Conservation (phyloP, 2,329 filamentous ascomycete species). For the Cladosporium sp. region DNA sequence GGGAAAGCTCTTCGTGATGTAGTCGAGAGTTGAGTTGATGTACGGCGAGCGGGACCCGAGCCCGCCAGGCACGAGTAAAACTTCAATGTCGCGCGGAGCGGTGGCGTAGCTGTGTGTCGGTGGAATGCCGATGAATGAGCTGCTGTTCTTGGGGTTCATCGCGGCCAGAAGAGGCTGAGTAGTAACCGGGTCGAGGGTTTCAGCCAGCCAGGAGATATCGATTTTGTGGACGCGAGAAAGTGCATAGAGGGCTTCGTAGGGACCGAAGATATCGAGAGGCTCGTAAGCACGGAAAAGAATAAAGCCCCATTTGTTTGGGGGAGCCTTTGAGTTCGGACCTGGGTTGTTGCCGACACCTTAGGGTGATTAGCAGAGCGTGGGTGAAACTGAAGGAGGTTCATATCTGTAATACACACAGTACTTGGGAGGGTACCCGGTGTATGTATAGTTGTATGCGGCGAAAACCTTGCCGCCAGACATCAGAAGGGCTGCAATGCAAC, state of each 20-base stretch:
- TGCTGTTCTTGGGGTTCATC: constrained; percentile 17
- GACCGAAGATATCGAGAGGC: constrained; percentile 32
- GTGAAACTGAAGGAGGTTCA: no score
- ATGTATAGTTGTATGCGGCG: neutral
- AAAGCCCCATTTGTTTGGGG: constrained; percentile 8
- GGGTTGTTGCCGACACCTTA: neutral
- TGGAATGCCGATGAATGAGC: constrained; percentile 34
- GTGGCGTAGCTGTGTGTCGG: constrained; percentile 51
- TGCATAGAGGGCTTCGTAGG: constrained; percentile 41
- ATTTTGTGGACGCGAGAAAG: constrained; percentile 27
- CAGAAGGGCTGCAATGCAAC: neutral
- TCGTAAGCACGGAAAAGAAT: constrained; percentile 7
- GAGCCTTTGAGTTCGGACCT: neutral
- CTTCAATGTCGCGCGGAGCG: constrained; percentile 48
- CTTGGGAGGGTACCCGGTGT: constrained; percentile 5
- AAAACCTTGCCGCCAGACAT: neutral
- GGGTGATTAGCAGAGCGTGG: neutral
- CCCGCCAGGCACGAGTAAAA: constrained; percentile 62
- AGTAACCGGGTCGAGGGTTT: constrained; percentile 30
- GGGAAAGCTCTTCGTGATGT: constrained; percentile 39
- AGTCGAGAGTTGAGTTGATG: constrained; percentile 28
- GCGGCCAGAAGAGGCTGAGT: constrained; percentile 17
- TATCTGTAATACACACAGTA: neutral
- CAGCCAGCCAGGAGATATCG: constrained; percentile 30
- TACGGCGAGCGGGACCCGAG: constrained; percentile 38